These are phyloP conservation scores for Maudiozyma saulgeensis DNA, from an alignment of 805 yeast genomes.

Conservation along the genomic window DNA sequence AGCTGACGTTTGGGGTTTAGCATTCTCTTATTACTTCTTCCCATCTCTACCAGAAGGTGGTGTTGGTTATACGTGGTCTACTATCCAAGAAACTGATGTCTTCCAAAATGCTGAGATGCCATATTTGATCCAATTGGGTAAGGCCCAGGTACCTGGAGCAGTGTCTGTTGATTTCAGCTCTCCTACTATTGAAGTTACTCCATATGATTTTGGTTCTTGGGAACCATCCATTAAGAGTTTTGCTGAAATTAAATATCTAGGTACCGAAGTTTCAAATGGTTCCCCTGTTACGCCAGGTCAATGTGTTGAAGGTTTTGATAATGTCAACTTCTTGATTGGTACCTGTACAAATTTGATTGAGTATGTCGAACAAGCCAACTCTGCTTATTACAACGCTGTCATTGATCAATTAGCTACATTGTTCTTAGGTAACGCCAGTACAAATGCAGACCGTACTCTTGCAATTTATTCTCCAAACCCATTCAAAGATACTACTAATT, in stretches of 20 bases:
- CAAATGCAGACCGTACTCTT: background rate
- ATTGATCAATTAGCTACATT: conserved; percentile 1
- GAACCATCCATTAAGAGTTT: conserved; percentile 64
- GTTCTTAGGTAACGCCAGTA: conserved; percentile 1
- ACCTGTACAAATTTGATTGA: conserved; percentile 44
- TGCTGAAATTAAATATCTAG: conserved; percentile 57
- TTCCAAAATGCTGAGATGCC: conserved; percentile 59
- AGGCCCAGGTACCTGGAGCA: conserved; percentile 55
- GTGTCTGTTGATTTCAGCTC: conserved; percentile 50
- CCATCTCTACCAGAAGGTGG: conserved; percentile 49
- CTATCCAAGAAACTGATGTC: conserved; percentile 49
- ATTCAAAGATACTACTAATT: conserved; percentile 37
- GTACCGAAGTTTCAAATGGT: conserved; percentile 57
- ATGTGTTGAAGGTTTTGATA: conserved; percentile 67
- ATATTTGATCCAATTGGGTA: conserved; percentile 56
- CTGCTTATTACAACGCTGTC: conserved; percentile 49
- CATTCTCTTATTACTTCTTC: conserved; percentile 65
- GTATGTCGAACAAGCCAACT: conserved; percentile 8
- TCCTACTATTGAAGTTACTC: conserved; percentile 53
- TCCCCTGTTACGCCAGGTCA: conserved; percentile 33
- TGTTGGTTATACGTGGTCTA: conserved; percentile 52
- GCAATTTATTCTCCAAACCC: conserved; percentile 72
- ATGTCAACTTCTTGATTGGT: conserved; percentile 72
- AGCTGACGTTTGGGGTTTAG: conserved; percentile 76
- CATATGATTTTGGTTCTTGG: conserved; percentile 80